Evolutionary conservation across 2,329 filamentous ascomycete species (phyloP), one percentile per base, ranked within the genome.

Genomic region (Colletotrichum orchidophilum): DNA sequence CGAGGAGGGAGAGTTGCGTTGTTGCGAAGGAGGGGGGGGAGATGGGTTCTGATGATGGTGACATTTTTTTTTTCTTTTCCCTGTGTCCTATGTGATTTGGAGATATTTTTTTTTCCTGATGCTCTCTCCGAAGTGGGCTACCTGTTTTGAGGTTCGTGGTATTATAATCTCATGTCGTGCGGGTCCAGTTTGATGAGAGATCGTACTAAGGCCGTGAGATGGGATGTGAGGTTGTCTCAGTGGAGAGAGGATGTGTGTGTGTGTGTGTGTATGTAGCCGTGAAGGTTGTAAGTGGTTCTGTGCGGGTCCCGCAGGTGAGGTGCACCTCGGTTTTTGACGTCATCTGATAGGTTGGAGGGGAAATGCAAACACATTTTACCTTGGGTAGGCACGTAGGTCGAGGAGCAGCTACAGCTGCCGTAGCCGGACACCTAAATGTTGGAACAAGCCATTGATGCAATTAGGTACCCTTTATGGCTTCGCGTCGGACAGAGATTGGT

Each of bases 1-100:
- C 86, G 49, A 97, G 88, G 60, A 97, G 89, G 49, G 86, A 81
- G 63, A 95, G 87, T 80, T 97, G 94, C 1, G 89, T 88, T 57
- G 84, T 81, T 11, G 93, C 93, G 80, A 96, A 97, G 57, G 88
- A 81, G 57, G 90, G 82, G 70, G 95, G 87, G 77, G 92, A 88
- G 73, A 90, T 78, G n/a, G 85, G 82, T 78, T 82, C 75, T 26
- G 42, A 50, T 73, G 77, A 72, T 15, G 39, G 7, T 52, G 82
- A 67, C 83, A 85, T 85, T 53, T 72, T 31, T 42, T 3, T 63
- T 53, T 42, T 52, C 11, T 1, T 6, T 33, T 21, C 2, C 3
- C n/a, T 58, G 50, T 21, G 8, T 64, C 18, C 5, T n/a, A 18
- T 5, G 11, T 21, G 29, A 2, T 4, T 27, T n/a, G 2, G 35